Evolutionary conservation across 371 early-diverging fungal genomes (phyloP), one percentile per base, ranked within the genome.

Genomic region (Blyttiomyces sp.): DNA sequence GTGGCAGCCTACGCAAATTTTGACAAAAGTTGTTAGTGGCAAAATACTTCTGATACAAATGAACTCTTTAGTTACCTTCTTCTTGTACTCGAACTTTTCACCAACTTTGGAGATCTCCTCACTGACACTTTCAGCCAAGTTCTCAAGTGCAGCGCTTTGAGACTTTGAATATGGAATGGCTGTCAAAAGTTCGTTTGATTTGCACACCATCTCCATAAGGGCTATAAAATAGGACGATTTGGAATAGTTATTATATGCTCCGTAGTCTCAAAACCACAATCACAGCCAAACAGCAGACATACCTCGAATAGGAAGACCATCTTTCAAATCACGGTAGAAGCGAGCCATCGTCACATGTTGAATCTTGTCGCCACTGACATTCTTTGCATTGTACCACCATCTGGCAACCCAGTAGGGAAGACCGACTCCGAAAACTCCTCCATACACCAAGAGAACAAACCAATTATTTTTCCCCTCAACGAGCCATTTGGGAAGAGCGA

Each of bases 301-400:
- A 60, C 64, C 45, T 57, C 61, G 52, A 33, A 52, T 43, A 1
- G 53, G 17, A 17, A 81, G 82, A 35, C 78, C 82, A 55, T 94
- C 94, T 59, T 89, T 89, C 57, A 94, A 71, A 46, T 92, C 90
- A 67, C 89, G 88, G 65, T 94, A 95, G 77, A 89, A 95, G 3
- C 76, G 63, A 31, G 84, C 88, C 96, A 96, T 97, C 17, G 96
- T 90, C 34, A 72, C 79, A 61, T 92, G 88, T 56, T 90, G 77
- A 54, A 98, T 89, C 61, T 82, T 84, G 70, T 94, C 93, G 69
- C 91, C 91, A 60, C 93, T 94, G 61, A 86, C 86, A 64, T 86
- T 76, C 70, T 88, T 88, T 21, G 93, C 89, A 52, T 81, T 85
- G 77, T 89, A 89, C 98, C 98, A 98, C 98, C 97, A 96, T 77